Evolutionary conservation across 768 basidiomycete genomes (phyloP).

Genomic region (Lyophyllum semitale): DNA sequence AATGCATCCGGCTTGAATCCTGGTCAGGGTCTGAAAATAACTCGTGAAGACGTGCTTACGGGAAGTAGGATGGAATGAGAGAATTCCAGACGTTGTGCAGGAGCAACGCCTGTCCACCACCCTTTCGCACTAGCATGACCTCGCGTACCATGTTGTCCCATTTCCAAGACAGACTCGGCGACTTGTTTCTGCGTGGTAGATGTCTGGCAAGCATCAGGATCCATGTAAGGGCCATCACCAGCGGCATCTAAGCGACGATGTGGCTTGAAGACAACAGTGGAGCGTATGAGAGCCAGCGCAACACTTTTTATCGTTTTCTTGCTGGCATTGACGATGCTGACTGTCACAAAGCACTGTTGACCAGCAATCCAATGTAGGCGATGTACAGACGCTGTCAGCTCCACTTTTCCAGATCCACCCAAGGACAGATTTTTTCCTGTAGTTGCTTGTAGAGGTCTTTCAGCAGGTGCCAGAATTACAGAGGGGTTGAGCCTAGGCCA

Average conservation of each 20-base stretch:
- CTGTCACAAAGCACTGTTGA: constrained; percentile 68
- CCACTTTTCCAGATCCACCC: constrained; percentile 66
- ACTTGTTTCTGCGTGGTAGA: constrained; percentile 64
- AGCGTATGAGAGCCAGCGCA: constrained; percentile 63
- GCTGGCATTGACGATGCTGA: constrained; percentile 68
- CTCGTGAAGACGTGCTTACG: constrained; percentile 45
- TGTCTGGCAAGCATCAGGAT: constrained; percentile 66
- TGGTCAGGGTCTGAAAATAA: constrained; percentile 1
- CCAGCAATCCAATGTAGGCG: constrained; percentile 83
- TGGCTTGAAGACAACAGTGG: constrained; percentile 66
- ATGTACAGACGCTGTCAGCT: constrained; percentile 65
- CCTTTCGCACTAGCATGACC: constrained; percentile 81
- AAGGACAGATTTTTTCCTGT: constrained; percentile 57
- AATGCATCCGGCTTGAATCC: constrained; percentile 62
- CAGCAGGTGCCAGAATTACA: constrained; percentile 58
- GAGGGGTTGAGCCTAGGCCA: constrained; percentile 75
- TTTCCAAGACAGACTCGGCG: constrained; percentile 64
- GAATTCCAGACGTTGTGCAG: constrained; percentile 63
- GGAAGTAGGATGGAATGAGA: constrained; percentile 73
- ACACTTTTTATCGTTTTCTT: constrained; percentile 67
- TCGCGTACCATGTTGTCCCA: constrained; percentile 60
- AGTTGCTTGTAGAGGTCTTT: constrained; percentile 59
- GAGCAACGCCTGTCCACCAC: constrained; percentile 84
- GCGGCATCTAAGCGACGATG: constrained; percentile 38
- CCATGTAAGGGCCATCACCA: constrained; percentile 24